These are phyloP conservation scores for Nitzschia sp. DNA, from an alignment of 108 stramenopile species.

Conservation along the genomic window DNA sequence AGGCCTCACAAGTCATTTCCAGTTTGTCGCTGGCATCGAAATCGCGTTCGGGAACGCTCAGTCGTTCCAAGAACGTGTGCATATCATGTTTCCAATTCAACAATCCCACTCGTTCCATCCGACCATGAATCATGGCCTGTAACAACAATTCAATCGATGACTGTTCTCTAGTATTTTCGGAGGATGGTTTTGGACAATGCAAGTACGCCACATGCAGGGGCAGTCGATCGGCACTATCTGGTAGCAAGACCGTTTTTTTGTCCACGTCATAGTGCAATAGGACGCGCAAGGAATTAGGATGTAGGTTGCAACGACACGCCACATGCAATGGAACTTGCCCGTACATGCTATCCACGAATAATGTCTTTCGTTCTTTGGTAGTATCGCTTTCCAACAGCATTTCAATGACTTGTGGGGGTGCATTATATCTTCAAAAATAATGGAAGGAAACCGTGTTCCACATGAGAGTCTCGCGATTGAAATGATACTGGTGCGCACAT, in stretches of 20 bases:
- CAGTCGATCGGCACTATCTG: constrained; percentile 53
- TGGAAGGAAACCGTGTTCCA: background rate
- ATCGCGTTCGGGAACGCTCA: constrained; percentile 52
- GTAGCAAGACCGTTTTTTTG: constrained; percentile 43
- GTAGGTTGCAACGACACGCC: constrained; percentile 55
- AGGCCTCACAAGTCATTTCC: constrained; percentile 46
- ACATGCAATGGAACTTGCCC: constrained; percentile 66
- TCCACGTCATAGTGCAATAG: constrained; percentile 44
- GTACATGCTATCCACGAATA: constrained; percentile 44
- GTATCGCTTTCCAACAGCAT: constrained; percentile 45
- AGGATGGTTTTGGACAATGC: background rate
- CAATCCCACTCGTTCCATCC: constrained; percentile 50
- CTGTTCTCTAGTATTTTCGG: background rate
- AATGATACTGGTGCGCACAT: background rate
- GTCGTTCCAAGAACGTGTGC: constrained; percentile 33
- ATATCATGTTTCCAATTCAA: constrained; percentile 57
- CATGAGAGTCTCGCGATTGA: background rate
- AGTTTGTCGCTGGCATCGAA: constrained; percentile 60
- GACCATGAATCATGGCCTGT: constrained; percentile 52
- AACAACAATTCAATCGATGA: constrained; percentile 38
- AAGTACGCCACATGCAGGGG: constrained; percentile 63
- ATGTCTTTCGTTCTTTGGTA: constrained; percentile 24
- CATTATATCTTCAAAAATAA: constrained; percentile 39
- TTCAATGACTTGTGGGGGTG: constrained; percentile 50
- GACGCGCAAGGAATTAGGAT: constrained; percentile 42